Conservation (phyloP, 2,329 filamentous ascomycete genomes). For the Cyphellophora europaea region DNA sequence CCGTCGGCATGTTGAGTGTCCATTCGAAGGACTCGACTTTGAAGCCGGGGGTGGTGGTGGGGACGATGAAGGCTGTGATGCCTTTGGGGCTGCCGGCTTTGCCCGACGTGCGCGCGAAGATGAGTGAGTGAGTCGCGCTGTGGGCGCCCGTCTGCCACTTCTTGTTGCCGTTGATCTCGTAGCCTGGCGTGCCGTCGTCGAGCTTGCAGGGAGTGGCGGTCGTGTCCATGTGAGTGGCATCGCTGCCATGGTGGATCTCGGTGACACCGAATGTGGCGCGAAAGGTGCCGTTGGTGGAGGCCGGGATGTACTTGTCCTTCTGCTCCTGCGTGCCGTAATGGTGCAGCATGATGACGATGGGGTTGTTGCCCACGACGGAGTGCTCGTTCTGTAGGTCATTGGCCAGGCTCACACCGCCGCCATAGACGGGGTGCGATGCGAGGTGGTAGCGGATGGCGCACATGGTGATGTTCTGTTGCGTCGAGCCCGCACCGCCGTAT, state of each 20-base stretch:
- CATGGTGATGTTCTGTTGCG: constrained; percentile 52
- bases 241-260: constrained; percentile 52
- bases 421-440: constrained; percentile 38
- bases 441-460: constrained; percentile 52
- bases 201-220: constrained; percentile 34
- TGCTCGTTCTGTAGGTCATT: constrained; percentile 59
- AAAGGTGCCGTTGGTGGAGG: constrained; percentile 44
- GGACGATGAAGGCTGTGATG: constrained; percentile 54
- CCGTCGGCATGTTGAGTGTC: constrained; percentile 59
- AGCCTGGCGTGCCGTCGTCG: constrained; percentile 34
- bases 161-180: constrained; percentile 49
- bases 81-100: constrained; percentile 43
- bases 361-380: constrained; percentile 53
- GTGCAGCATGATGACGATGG: constrained; percentile 52
- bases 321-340: constrained; percentile 50
- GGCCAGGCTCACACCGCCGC: constrained; percentile 46
- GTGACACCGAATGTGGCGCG: constrained; percentile 54
- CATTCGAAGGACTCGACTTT: constrained; percentile 51
- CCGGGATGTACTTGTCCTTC: constrained; percentile 43
- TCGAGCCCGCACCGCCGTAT: constrained; percentile 44
- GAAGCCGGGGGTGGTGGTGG: constrained; percentile 42
- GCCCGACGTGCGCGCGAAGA: constrained; percentile 52
- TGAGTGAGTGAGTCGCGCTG: constrained; percentile 50
- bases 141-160: constrained; percentile 60
- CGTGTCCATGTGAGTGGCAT: constrained; percentile 55